Percentiles rank a stretch among this genome's conserved stretches.
Conservation (phyloP, 768 basidiomycete genomes). For the Holtermannia corniformis region DNA sequence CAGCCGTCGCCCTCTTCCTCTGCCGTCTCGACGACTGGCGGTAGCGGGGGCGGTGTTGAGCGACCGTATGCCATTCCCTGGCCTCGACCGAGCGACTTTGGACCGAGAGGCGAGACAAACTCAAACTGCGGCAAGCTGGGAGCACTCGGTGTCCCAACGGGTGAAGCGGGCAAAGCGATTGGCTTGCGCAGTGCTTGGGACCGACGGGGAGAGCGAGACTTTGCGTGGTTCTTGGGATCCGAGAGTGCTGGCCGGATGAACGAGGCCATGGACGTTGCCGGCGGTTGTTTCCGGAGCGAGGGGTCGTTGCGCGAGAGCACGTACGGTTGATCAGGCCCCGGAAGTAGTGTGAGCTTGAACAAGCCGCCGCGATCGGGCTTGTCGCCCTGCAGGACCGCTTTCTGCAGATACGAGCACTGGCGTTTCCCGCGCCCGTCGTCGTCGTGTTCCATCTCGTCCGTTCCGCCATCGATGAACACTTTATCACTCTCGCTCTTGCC, state of each 20-base stretch:
- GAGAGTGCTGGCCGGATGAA: slow-evolving; percentile 26
- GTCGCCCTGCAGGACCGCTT: not conserved
- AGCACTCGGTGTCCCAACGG: slow-evolving; percentile 1
- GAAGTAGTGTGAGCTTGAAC: not conserved
- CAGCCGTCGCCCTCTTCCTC: not conserved
- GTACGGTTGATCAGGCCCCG: not conserved
- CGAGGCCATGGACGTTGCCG: slow-evolving; percentile 16
- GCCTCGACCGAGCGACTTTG: slow-evolving; percentile 15
- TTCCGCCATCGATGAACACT: not conserved
- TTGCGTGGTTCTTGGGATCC: not conserved
- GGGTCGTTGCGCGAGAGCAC: not conserved
- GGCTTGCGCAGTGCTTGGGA: not conserved
- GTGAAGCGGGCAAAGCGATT: too few species aligned
- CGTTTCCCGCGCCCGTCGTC: not conserved
- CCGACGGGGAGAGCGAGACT: not conserved
- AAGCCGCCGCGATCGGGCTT: not conserved
- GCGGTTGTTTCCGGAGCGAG: slow-evolving; percentile 7
- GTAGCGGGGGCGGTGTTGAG: not conserved
- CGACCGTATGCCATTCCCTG: slow-evolving; percentile 6
- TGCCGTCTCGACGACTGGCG: not conserved
- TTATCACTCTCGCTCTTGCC: not conserved
- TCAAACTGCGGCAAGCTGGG: slow-evolving; percentile 23
- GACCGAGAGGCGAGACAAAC: slow-evolving; percentile 35
- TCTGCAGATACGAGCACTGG: slow-evolving; percentile 5
- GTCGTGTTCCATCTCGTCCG: not conserved